These are phyloP conservation scores for Aspergillus tanneri DNA, from an alignment of 2,329 filamentous ascomycete genomes.

Conservation along the genomic window DNA sequence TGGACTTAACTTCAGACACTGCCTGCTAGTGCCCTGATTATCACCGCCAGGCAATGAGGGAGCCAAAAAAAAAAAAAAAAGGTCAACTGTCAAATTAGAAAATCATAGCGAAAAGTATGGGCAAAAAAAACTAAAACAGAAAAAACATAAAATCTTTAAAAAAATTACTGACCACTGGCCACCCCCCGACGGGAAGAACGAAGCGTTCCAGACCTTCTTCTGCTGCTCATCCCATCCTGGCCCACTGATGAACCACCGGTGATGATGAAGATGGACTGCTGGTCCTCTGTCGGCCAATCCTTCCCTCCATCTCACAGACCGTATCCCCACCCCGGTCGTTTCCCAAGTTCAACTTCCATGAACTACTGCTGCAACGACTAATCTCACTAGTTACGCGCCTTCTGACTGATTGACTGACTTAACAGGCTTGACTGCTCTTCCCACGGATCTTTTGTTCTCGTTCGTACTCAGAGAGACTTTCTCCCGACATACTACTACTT, in stretches of 20 bases:
- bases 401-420: slow-evolving; percentile 6
- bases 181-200: slow-evolving; percentile 2
- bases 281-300: slow-evolving; percentile 5
- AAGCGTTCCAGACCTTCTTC: slow-evolving; percentile 16
- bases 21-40: no score
- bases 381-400: neutral
- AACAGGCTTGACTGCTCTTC: slow-evolving; percentile 4
- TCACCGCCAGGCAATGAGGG: neutral
- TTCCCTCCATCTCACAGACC: slow-evolving; percentile 8
- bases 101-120: neutral
- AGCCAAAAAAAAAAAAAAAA: slow-evolving; percentile 1
- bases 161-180: slow-evolving; percentile 12
- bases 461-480: no score
- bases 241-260: neutral
- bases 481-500: no score
- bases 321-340: slow-evolving; percentile 3
- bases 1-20: neutral
- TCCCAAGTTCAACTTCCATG: slow-evolving; percentile 13
- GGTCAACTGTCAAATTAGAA: neutral
- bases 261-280: slow-evolving; percentile 2
- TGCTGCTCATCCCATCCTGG: slow-evolving; percentile 5
- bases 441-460: slow-evolving; percentile 11
- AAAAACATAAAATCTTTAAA: neutral
- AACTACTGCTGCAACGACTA: neutral
- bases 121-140: neutral